Conservation (phyloP, 176 grass and related monocot genomes). For the Juncus effusus region DNA sequence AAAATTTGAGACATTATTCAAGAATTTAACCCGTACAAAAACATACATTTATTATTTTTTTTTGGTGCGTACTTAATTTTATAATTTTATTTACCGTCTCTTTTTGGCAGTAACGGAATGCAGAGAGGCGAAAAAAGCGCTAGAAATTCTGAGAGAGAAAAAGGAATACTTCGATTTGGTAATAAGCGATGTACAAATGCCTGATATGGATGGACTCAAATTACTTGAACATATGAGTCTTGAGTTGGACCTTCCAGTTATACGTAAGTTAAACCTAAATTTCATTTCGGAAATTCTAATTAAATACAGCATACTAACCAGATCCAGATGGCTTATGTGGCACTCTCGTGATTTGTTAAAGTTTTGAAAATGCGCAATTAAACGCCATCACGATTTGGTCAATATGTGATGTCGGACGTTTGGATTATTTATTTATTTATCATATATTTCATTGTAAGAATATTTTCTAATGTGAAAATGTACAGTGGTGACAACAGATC, state of each 20-base stretch:
- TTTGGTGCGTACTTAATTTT: no score
- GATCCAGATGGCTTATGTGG: neutral
- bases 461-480: no score
- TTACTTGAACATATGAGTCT: conserved; percentile 74
- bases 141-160: conserved; percentile 64
- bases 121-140: conserved; percentile 52
- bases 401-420: no score
- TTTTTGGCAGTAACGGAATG: conserved; percentile 61
- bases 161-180: conserved; percentile 89
- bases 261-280: conserved; percentile 50
- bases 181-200: conserved; percentile 80
- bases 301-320: neutral
- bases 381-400: no score
- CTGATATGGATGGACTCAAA: conserved; percentile 79
- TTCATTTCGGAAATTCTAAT: neutral
- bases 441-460: no score
- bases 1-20: no score
- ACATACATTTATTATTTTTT: no score
- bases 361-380: neutral
- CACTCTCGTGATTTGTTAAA: neutral
- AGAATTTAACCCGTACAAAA: no score
- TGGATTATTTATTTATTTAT: no score
- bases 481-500: conserved; percentile 18
- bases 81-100: conserved; percentile 22
- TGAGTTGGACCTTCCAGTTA: conserved; percentile 95